These are phyloP conservation scores for Oenanthe sinensis DNA, from an alignment of 129 eudicot genomes.

Conservation along the genomic window DNA sequence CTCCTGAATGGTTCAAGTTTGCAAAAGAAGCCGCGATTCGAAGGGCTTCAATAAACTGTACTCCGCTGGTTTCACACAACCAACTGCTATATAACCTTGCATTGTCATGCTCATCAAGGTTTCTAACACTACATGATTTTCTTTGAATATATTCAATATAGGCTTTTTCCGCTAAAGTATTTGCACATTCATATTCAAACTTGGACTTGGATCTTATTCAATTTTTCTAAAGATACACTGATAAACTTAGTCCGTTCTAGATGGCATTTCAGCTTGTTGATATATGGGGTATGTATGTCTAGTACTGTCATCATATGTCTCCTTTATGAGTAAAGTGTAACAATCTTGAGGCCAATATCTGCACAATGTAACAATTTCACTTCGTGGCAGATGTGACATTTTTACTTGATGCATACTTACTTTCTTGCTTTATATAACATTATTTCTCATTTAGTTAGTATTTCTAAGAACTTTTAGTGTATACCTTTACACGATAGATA, in stretches of 20 bases:
- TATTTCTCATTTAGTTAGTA: not conserved
- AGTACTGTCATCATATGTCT: not conserved
- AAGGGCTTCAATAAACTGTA: conserved; percentile 78
- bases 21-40: conserved; percentile 94
- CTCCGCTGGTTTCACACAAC: conserved; percentile 96
- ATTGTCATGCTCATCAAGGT: conserved; percentile 72
- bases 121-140: not conserved
- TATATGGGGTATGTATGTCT: not conserved
- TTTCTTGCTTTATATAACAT: not conserved
- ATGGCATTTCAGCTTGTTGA: not conserved
- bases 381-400: too few relatives aligned
- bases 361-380: too few relatives aligned
- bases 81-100: conserved; percentile 93
- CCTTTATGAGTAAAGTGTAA: too few relatives aligned
- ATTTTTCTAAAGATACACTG: not conserved
- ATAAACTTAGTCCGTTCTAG: not conserved
- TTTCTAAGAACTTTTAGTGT: not conserved
- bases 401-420: not conserved
- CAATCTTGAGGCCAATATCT: too few relatives aligned
- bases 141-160: not conserved
- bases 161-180: not conserved
- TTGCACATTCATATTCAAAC: not conserved
- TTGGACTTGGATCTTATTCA: not conserved
- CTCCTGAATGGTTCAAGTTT: conserved; percentile 91
- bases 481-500: not conserved